Evolutionary conservation across 306 rosid genomes (phyloP).

Genomic region (Gillenia trifoliata): DNA sequence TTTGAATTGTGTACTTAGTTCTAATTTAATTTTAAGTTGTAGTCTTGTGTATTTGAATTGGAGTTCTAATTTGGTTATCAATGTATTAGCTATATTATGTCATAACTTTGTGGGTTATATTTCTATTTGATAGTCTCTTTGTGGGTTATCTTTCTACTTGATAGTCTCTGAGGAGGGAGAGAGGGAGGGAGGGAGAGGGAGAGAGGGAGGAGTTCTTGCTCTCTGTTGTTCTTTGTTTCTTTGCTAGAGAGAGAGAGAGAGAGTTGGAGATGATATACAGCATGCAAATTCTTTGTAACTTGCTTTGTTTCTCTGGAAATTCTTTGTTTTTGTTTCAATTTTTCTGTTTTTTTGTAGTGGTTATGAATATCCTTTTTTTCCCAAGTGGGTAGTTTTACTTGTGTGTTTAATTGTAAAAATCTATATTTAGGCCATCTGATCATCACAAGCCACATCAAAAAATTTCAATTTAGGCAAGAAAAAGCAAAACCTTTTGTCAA

Average conservation of each 20-base stretch:
- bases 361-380: neutral
- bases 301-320: neutral
- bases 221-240: slow-evolving; percentile 4
- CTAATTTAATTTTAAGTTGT: too few species aligned
- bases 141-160: neutral
- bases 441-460: slow-evolving; percentile 4
- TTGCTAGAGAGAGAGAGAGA: slow-evolving; percentile 6
- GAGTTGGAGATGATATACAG: slow-evolving; percentile 63
- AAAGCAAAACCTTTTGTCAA: neutral
- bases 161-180: neutral
- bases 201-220: slow-evolving; percentile 8
- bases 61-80: too few species aligned
- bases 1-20: too few species aligned
- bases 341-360: neutral
- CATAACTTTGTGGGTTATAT: too few species aligned
- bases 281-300: slow-evolving; percentile 91
- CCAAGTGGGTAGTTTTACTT: slow-evolving; percentile 7
- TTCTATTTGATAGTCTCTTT: too few species aligned
- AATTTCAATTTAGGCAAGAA: neutral
- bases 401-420: neutral
- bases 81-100: too few species aligned
- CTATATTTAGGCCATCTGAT: neutral
- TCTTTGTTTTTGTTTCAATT: neutral
- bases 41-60: too few species aligned
- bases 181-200: too few species aligned